Evolutionary conservation across 1,284 basidiomycete genomes (phyloP).

Genomic region (Cutaneotrichosporon arboriforme): DNA sequence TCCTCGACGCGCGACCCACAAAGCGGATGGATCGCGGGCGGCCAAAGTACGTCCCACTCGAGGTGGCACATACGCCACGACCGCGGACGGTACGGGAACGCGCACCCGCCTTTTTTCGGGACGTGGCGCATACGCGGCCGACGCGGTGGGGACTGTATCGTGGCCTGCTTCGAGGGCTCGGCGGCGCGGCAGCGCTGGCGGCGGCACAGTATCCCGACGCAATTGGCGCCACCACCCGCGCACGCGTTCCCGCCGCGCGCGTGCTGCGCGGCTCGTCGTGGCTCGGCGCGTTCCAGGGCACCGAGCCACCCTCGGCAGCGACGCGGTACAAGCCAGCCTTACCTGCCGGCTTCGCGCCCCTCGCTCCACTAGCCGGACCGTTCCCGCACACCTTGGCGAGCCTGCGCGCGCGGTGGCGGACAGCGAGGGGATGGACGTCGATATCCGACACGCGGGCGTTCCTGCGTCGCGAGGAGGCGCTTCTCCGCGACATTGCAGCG

Average conservation of each 20-base stretch:
- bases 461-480: conserved; percentile 23
- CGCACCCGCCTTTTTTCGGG: conserved; percentile 58
- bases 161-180: conserved; percentile 54
- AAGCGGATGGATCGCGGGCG: background rate
- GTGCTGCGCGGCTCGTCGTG: background rate
- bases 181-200: background rate
- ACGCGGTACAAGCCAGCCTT: background rate
- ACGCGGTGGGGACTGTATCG: conserved; percentile 70
- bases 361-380: background rate
- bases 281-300: conserved; percentile 2
- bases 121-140: conserved; percentile 66
- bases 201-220: too few relatives aligned
- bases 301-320: background rate
- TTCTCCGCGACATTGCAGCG: conserved; percentile 12
- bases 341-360: background rate
- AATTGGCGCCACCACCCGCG: background rate
- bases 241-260: background rate
- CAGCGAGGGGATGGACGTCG: conserved; percentile 13
- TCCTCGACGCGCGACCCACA: background rate
- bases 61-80: background rate
- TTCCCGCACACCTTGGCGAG: conserved; percentile 5
- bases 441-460: conserved; percentile 15
- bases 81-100: background rate
- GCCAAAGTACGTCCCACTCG: background rate
- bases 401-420: conserved; percentile 25